phyloP scores from a whole-genome alignment of 331 rosid species.

The Phaseolus coccineus region DNA sequence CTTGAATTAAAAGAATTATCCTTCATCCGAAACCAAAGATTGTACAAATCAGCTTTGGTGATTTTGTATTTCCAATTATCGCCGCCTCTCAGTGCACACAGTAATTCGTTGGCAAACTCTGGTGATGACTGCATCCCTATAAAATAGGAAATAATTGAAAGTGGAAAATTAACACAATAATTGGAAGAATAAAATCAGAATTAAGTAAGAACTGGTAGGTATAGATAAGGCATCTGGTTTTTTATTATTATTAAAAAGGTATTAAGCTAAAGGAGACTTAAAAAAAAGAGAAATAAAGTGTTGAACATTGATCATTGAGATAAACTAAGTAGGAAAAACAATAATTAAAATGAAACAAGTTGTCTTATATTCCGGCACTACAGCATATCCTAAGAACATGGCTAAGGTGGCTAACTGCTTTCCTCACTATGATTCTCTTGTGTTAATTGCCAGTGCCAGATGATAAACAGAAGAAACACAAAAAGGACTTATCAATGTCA shows the following conservation, averaged over 20 bases:
- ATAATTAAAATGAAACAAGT: constrained; percentile 34
- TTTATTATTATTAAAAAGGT: neutral
- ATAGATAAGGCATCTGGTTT: neutral
- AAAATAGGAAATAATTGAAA: neutral
- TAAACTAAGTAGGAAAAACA: constrained; percentile 27
- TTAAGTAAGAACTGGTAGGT: constrained; percentile 31
- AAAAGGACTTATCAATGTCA: constrained; percentile 9
- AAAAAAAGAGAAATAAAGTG: neutral
- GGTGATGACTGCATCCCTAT: constrained; percentile 77
- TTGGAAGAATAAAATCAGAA: constrained; percentile 30
- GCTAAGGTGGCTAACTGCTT: constrained; percentile 43
- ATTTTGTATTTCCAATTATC: constrained; percentile 61
- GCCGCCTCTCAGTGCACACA: constrained; percentile 69
- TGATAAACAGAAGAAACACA: constrained; percentile 36
- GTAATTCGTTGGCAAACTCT: constrained; percentile 71
- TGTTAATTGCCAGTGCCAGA: constrained; percentile 24
- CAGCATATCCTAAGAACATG: constrained; percentile 51
- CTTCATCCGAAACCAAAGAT: constrained; percentile 66
- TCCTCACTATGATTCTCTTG: constrained; percentile 4
- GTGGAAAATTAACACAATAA: neutral
- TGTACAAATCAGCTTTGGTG: constrained; percentile 64
- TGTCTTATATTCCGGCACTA: constrained; percentile 42
- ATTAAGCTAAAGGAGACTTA: neutral
- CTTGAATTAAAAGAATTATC: constrained; percentile 63
- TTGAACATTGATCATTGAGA: constrained; percentile 21